Percentiles rank a stretch among this genome's conserved stretches.
phyloP scores from a whole-genome alignment of 352 stramenopile genomes.

The Pythium myriotylum region DNA sequence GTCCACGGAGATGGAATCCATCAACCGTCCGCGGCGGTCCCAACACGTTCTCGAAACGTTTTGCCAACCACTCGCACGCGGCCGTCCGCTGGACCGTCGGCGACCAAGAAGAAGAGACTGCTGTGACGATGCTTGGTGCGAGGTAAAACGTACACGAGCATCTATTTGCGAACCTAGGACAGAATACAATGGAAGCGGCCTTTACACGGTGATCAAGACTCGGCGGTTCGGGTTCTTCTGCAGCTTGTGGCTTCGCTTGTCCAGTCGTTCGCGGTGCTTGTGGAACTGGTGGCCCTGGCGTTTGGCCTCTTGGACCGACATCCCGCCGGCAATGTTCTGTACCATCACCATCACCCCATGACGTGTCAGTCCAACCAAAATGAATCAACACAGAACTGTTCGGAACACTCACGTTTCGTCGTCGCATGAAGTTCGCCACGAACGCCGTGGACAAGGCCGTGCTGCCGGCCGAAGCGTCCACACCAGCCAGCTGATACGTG shows the following conservation, averaged over 20 bases:
- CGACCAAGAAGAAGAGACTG: slow-evolving; percentile 26
- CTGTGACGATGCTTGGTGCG: slow-evolving; percentile 11
- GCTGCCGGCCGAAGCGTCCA: slow-evolving; percentile 59
- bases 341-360: slow-evolving; percentile 3
- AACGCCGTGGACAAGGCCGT: slow-evolving; percentile 78
- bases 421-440: slow-evolving; percentile 79
- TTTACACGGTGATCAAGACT: slow-evolving; percentile 80
- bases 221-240: slow-evolving; percentile 83
- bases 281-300: slow-evolving; percentile 74
- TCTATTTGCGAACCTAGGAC: slow-evolving; percentile 20
- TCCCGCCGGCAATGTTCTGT: slow-evolving; percentile 76
- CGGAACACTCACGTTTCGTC: slow-evolving; percentile 57
- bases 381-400: neutral
- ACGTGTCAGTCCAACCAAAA: neutral
- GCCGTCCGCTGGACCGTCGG: neutral
- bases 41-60: neutral
- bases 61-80: neutral
- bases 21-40: too few relatives aligned
- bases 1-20: neutral
- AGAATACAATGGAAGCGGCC: slow-evolving; percentile 11
- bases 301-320: slow-evolving; percentile 71
- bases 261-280: slow-evolving; percentile 80
- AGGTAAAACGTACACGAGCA: neutral
- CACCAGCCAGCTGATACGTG: slow-evolving; percentile 69
- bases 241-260: slow-evolving; percentile 84